phyloP scores from a whole-genome alignment of 176 grass and related monocot species.

The Eragrostis curvula region DNA sequence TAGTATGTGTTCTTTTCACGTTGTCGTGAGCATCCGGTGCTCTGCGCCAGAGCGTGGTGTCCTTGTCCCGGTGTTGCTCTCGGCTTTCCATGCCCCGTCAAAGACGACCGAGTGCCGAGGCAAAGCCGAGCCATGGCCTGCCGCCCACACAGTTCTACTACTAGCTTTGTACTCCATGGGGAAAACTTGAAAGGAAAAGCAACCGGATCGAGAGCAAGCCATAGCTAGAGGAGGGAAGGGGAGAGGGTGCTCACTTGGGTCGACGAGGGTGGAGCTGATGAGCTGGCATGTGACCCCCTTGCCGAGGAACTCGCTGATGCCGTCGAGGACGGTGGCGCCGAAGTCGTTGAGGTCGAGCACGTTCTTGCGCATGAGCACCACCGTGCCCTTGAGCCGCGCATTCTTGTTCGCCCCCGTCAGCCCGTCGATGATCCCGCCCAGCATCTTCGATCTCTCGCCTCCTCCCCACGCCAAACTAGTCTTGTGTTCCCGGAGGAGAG shows the following conservation, averaged over 20 bases:
- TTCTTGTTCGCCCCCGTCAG: constrained; percentile 28
- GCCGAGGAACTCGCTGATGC: constrained; percentile 59
- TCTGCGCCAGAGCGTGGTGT: neutral
- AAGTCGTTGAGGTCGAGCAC: constrained; percentile 75
- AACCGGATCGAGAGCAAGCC: neutral
- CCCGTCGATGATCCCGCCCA: constrained; percentile 34
- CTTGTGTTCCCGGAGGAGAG: neutral
- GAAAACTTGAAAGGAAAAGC: neutral
- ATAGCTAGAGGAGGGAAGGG: neutral
- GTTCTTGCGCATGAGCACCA: constrained; percentile 72
- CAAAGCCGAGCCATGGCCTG: neutral
- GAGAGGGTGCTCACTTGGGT: constrained; percentile 45
- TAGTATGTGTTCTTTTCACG: neutral
- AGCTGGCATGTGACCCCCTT: constrained; percentile 66
- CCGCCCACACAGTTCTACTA: neutral
- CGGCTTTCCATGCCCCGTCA: constrained; percentile 29
- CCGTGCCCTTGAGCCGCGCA: constrained; percentile 47
- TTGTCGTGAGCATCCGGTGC: constrained; percentile 22
- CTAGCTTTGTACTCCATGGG: neutral
- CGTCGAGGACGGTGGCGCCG: constrained; percentile 62
- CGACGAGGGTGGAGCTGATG: constrained; percentile 64
- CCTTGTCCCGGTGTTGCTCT: constrained; percentile 24
- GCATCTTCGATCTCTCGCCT: neutral
- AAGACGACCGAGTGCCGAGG: constrained; percentile 18
- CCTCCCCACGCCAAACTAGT: too few relatives aligned